Base-by-base conservation (phyloP, 78 protist species). In the Carpediemonas membranifera region DNA sequence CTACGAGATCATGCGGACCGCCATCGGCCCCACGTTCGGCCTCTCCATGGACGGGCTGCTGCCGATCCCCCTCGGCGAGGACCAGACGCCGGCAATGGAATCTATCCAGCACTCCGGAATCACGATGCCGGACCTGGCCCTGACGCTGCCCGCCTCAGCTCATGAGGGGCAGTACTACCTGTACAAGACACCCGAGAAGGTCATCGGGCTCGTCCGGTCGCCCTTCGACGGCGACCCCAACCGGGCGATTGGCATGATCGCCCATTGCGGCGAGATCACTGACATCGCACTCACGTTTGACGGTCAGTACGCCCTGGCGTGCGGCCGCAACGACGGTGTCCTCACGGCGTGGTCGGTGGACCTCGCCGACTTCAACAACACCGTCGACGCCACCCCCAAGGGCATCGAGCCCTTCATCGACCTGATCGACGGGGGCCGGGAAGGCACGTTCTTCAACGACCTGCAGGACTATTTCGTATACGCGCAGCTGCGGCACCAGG, bases 141-240 rank as follows among this genome's bases (percentile, higher is more conserved):
- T n/a, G n/a, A n/a, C n/a, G n/a, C n/a, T n/a, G n/a, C n/a, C n/a
- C n/a, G n/a, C n/a, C n/a, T n/a, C n/a, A n/a, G n/a, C n/a, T n/a
- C n/a, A n/a, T n/a, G n/a, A n/a, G n/a, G n/a, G n/a, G n/a, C n/a
- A n/a, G n/a, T n/a, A n/a, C n/a, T n/a, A n/a, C n/a, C n/a, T n/a
- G n/a, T n/a, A n/a, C n/a, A n/a, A n/a, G n/a, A n/a, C n/a, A n/a
- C n/a, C n/a, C n/a, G 53, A 11, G 53, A 1, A 52, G 50, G 82
- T 83, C 21, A 39, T 77, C 3, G 87, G 87, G 3, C 33, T 83
- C 15, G 36, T 67, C 36, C 27, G 44, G 69, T 24, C 78, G 31
- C 87, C 87, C 18, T 34, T 83, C 30, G 82, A 77, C 65, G 87
- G 87, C 37, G 73, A 73, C 53, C 87, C 76, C 24, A 31, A 59